Base-by-base conservation (phyloP, 805 yeast genomes). In the Citeromyces nyonsensis region DNA sequence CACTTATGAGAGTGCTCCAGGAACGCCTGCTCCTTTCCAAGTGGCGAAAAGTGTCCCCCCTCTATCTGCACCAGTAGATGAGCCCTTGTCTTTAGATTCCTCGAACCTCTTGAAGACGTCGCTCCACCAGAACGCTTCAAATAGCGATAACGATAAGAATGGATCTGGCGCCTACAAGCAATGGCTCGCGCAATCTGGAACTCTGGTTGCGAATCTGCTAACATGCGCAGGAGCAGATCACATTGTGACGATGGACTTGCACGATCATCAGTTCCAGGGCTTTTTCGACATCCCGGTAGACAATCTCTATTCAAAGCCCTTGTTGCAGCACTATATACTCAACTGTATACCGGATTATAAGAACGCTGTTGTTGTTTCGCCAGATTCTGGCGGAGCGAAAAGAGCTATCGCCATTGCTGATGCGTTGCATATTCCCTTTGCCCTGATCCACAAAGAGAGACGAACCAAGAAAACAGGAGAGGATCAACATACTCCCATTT, bases 301-400 rank as follows among this genome's bases (percentile, higher is more conserved):
- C 52, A 91, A 91, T 51, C 53, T 91, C 41, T 84, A 83, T 51
- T 82, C 91, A 31, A 78, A 80, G 49, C 96, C 96, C 2, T 61
- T 91, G 36, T 59, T 88, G 35, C 86, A 82, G 51, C 80, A 82
- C 42, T 91, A 85, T 54, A 85, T 91, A 38, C 63, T 71, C 14
- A 74, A 77, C 36, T 63, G 65, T 39, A 74, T 91, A 35, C 88
- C 93, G n/a, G 56, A 81, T 39, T 83, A 74, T 49, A 70, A 70
- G 41, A 78, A 85, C 27, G 80, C 88, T 28, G 94, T 91, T 6
- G 73, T 91, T 44, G 96, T 91, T 24, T 84, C 95, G 1, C 99
- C 99, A 0, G 99, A 91, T 56, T 91, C 96, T 14, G 99, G 99
- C 48, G 99, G 99, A 39, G 99, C 98, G 32, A 91, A 91, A 54